Percentiles rank a stretch among this genome's conserved stretches.
Evolutionary conservation across 2,329 filamentous ascomycete species (phyloP).

Genomic region (Trichophyton simii): DNA sequence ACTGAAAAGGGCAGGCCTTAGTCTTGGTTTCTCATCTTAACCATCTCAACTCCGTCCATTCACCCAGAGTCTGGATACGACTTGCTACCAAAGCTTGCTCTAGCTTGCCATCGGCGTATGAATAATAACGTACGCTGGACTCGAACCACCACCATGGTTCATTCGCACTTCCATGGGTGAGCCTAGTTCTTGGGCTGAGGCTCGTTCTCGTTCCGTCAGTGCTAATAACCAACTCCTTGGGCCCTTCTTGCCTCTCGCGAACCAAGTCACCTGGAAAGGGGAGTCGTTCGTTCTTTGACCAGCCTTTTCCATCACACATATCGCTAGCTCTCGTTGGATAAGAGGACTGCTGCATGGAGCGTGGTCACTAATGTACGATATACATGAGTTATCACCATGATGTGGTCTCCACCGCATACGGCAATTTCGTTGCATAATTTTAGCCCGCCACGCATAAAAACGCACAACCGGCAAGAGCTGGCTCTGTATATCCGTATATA

Average conservation of each 20-base stretch:
- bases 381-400: background rate
- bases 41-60: background rate
- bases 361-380: background rate
- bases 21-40: background rate
- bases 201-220: background rate
- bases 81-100: background rate
- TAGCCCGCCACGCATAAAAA: background rate
- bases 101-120: background rate
- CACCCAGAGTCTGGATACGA: background rate
- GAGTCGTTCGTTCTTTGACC: background rate
- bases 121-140: background rate
- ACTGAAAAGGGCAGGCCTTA: conserved; percentile 1
- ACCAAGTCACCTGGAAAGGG: background rate
- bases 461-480: background rate
- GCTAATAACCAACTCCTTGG: background rate
- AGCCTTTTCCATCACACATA: background rate
- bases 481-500: background rate
- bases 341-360: background rate
- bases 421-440: background rate
- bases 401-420: background rate
- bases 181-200: background rate
- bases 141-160: background rate
- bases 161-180: background rate
- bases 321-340: background rate
- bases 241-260: background rate